phyloP scores from a whole-genome alignment of 441 rosid genomes.

The Croton laevigatus region DNA sequence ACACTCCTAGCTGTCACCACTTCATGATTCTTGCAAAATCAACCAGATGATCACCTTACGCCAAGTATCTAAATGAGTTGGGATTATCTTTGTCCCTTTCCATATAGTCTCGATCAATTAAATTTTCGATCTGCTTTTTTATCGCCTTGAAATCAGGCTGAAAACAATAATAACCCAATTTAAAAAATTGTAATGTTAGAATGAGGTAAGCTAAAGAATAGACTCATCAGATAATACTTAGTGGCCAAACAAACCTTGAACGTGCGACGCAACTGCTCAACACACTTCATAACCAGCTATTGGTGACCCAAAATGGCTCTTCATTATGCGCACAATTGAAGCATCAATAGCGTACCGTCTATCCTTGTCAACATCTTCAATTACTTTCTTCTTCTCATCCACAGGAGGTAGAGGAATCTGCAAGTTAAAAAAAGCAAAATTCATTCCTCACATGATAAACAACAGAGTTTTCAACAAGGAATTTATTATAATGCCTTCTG shows the following conservation, averaged over 20 bases:
- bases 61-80: slow-evolving; percentile 73
- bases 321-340: slow-evolving; percentile 95
- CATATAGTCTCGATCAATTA: slow-evolving; percentile 80
- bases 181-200: slow-evolving; percentile 1
- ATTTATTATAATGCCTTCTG: neutral
- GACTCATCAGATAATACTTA: neutral
- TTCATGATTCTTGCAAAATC: slow-evolving; percentile 7
- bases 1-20: neutral
- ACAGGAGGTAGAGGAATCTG: slow-evolving; percentile 96
- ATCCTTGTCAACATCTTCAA: slow-evolving; percentile 94
- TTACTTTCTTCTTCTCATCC: slow-evolving; percentile 88
- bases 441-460: neutral
- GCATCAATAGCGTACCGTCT: slow-evolving; percentile 93
- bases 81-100: slow-evolving; percentile 81
- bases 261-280: slow-evolving; percentile 93
- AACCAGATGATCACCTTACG: slow-evolving; percentile 34
- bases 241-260: slow-evolving; percentile 59
- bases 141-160: slow-evolving; percentile 98
- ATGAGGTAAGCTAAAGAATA: neutral
- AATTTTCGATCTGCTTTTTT: slow-evolving; percentile 89
- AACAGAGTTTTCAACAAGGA: neutral
- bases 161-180: slow-evolving; percentile 20
- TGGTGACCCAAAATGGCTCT: slow-evolving; percentile 92
- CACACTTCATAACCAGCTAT: slow-evolving; percentile 85
- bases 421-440: slow-evolving; percentile 14